Conservation (phyloP, 352 stramenopile genomes). For the Globisporangium apiculatum region DNA sequence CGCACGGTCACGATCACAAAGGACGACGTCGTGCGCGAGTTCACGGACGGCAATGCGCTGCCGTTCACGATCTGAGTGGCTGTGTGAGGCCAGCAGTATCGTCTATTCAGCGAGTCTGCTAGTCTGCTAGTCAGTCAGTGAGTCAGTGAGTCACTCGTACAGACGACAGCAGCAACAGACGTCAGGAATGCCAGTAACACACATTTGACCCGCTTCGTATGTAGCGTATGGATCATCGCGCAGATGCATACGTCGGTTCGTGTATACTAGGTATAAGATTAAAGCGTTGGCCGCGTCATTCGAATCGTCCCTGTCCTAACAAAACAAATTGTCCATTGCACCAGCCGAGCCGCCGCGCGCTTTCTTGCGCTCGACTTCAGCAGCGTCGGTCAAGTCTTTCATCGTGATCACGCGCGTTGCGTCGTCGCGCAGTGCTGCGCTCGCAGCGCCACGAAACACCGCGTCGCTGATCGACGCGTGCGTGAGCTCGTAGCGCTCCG, state of each 20-base stretch:
- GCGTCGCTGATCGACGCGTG: constrained; percentile 76
- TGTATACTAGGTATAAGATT: no score
- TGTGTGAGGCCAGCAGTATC: background rate
- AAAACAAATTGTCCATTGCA: constrained; percentile 79
- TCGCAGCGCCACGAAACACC: constrained; percentile 75
- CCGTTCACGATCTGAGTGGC: constrained; percentile 81
- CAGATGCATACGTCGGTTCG: background rate
- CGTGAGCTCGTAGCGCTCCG: constrained; percentile 69
- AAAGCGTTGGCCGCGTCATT: no score
- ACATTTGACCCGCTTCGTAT: no score
- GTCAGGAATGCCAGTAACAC: constrained; percentile 1
- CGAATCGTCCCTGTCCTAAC: constrained; percentile 23
- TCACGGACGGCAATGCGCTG: constrained; percentile 88
- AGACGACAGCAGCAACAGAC: background rate
- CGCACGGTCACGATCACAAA: constrained; percentile 93
- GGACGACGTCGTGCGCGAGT: constrained; percentile 88
- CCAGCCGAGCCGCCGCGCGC: constrained; percentile 37
- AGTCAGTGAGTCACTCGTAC: background rate
- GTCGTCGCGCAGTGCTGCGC: constrained; percentile 56
- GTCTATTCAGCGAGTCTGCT: no score
- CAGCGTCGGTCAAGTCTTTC: constrained; percentile 70
- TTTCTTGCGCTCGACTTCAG: constrained; percentile 70
- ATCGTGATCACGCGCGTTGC: constrained; percentile 59
- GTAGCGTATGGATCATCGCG: no score
- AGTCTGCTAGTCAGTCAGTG: background rate